phyloP scores from a whole-genome alignment of 164 flowering plant species.

The Litsea cubeba region DNA sequence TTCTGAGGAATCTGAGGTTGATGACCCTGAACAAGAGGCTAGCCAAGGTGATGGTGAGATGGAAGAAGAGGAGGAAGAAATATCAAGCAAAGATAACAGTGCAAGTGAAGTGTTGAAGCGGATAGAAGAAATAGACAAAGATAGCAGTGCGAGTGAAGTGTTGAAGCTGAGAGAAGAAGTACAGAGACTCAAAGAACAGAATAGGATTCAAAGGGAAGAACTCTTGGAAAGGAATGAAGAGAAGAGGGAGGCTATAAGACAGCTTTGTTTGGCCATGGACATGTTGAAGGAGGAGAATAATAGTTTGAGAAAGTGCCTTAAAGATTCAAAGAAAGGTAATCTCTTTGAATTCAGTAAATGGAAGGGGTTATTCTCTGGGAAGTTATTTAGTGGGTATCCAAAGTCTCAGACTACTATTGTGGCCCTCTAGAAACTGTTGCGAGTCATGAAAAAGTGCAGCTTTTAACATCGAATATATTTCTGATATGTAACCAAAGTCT shows the following conservation, averaged over 20 bases:
- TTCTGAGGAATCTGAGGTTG: constrained; percentile 34
- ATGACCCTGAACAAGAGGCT: constrained; percentile 32
- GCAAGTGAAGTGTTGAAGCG: constrained; percentile 25
- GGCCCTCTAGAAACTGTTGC: constrained; percentile 4
- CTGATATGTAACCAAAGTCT: background rate
- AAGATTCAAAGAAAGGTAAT: constrained; percentile 31
- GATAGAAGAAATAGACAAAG: constrained; percentile 46
- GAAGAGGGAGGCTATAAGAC: constrained; percentile 86
- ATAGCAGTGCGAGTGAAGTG: constrained; percentile 5
- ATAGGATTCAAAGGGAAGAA: constrained; percentile 36
- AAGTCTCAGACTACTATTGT: constrained; percentile 9
- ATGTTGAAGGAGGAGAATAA: constrained; percentile 59
- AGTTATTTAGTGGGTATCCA: constrained; percentile 31
- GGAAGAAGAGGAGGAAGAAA: constrained; percentile 10
- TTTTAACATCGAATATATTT: background rate
- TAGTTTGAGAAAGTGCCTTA: constrained; percentile 31
- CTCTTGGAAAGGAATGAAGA: constrained; percentile 71
- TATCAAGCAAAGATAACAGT: constrained; percentile 7
- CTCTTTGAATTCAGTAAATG: constrained; percentile 29
- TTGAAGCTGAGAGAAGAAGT: constrained; percentile 53
- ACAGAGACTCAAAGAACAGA: constrained; percentile 50
- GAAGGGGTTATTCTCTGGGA: constrained; percentile 38
- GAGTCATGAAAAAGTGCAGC: background rate
- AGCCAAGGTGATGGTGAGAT: constrained; percentile 9
- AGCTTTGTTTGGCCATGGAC: constrained; percentile 59